These are phyloP conservation scores for Fusarium cyanostomum DNA, from an alignment of 2,329 filamentous ascomycete species.

Conservation along the genomic window DNA sequence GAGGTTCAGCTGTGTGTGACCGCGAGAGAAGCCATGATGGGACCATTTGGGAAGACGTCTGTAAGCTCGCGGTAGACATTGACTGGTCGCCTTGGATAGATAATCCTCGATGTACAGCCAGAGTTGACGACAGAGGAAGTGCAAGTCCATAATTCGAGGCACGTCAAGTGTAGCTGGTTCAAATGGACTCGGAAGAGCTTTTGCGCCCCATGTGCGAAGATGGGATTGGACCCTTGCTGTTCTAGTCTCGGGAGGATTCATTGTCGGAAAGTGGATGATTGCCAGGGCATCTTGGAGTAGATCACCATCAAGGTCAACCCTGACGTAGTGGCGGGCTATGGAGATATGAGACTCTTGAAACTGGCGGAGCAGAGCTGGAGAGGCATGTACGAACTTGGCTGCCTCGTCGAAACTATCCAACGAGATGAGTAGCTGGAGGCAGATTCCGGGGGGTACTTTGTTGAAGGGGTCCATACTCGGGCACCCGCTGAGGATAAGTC, in stretches of 20 bases:
- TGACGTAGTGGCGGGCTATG: slow-evolving; percentile 2
- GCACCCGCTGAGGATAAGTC: too few species aligned
- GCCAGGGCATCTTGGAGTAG: slow-evolving; percentile 1
- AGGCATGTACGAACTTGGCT: background rate
- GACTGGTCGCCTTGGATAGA: background rate
- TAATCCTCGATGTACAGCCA: background rate
- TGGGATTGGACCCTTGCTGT: background rate
- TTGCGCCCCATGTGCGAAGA: background rate
- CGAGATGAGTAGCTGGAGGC: background rate
- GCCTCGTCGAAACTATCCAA: background rate
- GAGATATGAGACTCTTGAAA: background rate
- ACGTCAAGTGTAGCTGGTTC: background rate
- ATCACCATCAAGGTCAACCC: background rate
- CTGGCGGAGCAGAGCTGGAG: background rate
- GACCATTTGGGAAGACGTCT: background rate
- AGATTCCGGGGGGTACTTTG: background rate
- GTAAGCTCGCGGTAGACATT: background rate
- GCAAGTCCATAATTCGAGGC: background rate
- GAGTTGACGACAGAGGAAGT: background rate
- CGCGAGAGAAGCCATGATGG: background rate
- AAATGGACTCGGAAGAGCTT: background rate
- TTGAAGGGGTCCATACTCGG: background rate
- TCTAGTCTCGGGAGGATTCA: background rate
- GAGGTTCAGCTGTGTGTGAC: background rate
- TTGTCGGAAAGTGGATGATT: background rate